Evolutionary conservation across 768 basidiomycete species (phyloP).

Genomic region (Amanita subjunquillea): DNA sequence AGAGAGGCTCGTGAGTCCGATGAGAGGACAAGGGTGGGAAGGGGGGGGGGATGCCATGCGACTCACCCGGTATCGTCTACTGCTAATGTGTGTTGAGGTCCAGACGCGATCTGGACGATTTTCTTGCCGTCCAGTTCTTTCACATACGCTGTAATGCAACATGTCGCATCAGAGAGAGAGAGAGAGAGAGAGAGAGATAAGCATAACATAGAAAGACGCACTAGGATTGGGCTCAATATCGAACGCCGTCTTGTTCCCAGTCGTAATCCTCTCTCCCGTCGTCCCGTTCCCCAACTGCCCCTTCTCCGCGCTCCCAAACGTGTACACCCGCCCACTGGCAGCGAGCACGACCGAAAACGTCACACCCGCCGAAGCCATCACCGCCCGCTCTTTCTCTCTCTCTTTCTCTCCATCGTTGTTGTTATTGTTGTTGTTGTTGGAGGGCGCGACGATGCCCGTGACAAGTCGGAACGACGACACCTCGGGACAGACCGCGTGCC

Average conservation of each 20-base stretch:
- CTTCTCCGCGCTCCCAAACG: slow-evolving; percentile 86
- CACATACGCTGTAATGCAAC: slow-evolving; percentile 44
- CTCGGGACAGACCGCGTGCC: slow-evolving; percentile 56
- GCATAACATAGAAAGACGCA: slow-evolving; percentile 18
- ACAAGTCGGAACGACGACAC: slow-evolving; percentile 57
- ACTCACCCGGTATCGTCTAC: slow-evolving; percentile 67
- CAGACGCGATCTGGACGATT: slow-evolving; percentile 76
- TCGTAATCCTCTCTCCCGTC: slow-evolving; percentile 85
- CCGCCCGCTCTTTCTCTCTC: slow-evolving; percentile 29
- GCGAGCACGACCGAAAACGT: slow-evolving; percentile 81
- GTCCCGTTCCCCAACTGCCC: slow-evolving; percentile 91
- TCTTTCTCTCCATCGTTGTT: slow-evolving; percentile 36
- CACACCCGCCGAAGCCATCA: slow-evolving; percentile 73
- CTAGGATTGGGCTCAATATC: slow-evolving; percentile 69
- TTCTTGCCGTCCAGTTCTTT: slow-evolving; percentile 68
- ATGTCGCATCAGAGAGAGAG: neutral
- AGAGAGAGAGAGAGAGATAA: too few species aligned
- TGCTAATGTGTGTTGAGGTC: slow-evolving; percentile 81
- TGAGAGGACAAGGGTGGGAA: neutral
- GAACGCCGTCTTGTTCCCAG: slow-evolving; percentile 75
- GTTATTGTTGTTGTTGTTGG: slow-evolving; percentile 12
- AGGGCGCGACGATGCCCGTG: slow-evolving; percentile 29
- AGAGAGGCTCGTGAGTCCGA: neutral
- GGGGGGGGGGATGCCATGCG: too few species aligned
- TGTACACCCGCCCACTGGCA: slow-evolving; percentile 74